Evolutionary conservation across 768 basidiomycete species (phyloP), one percentile per base, ranked within the genome.

Genomic region (Lentinula sp.): DNA sequence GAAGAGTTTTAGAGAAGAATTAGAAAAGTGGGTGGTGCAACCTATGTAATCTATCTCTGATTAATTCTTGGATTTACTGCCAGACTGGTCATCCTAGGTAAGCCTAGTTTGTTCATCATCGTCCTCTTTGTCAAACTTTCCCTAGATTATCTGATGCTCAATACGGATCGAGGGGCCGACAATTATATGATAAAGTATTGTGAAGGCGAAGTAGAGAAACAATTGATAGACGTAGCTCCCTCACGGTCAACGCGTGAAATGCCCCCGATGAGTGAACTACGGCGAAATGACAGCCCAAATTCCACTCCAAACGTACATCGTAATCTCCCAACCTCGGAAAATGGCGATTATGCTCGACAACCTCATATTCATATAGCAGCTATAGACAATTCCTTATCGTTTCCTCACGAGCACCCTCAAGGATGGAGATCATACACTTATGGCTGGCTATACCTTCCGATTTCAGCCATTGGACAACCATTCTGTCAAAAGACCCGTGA

Each of bases 171-270:
- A 55, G 88, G 82, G 40, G 57, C 64, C 15, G 64, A 63, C 58
- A 63, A 93, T 71, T 94, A 90, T 72, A 94, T 94, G 92, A 89
- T 94, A 74, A 93, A 91, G 71, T 91, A 87, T 69, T 93, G 92
- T 69, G 89, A 91, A 73, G 87, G 82, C 48, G 85, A 84, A 43
- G 88, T 89, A 61, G 90, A 91, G 64, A 91, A 56, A 23, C 75
- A 85, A 0, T 78, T 89, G 48, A 86, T 93, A 32, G 88, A 91
- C 61, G 85, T 91, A 28, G 91, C 89, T 1, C 91, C 91, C 9
- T 83, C 88, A 46, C 85, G 84, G 34, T 85, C 85, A 13, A 79
- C 83, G 42, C 80, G 80, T 8, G 82, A 86, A 65, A 87, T 90
- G 85, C 87, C 89, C 3, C 75, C 81, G 37, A 87, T 88, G 87